Evolutionary conservation across 2,329 filamentous ascomycete genomes (phyloP), one percentile per base, ranked within the genome.

Genomic region (Stagonosporopsis rhizophila): DNA sequence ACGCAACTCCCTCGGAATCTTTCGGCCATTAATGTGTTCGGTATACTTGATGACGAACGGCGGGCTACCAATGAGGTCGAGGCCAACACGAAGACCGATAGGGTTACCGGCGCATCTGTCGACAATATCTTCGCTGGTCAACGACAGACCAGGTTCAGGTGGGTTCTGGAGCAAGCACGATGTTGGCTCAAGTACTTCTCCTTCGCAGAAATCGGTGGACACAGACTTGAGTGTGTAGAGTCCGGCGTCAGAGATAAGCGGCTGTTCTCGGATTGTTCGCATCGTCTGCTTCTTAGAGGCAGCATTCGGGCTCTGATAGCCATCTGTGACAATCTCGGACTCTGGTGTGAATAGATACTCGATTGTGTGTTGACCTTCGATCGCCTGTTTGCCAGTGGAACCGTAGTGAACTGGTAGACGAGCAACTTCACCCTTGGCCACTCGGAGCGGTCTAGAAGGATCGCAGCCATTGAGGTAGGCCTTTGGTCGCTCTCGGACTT

Each of bases 61-160:
- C 41, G 96, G 94, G 0, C 92, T 96, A 58, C 95, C 95, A 25
- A 94, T 89, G 35, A 99, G 82, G 72, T 98, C 92, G 45, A 99
- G 80, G 69, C 95, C 90, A 38, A 99, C 91, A 11, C 89, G 86
- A 51, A 99, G 83, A 37, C 95, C 95, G 59, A 99, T 91, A 0
- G 95, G 92, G 70, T 92, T 96, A 44, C 93, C 92, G 32, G 93
- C 94, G 74, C 95, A 99, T 73, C 96, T 96, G 75, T 99, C 95
- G 48, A 91, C 90, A 39, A 99, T 92, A 60, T 92, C 89, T 66
- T 96, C 90, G 6, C 87, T 83, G 28, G 84, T 84, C 45, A 99
- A 80, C 4, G 85, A 82, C 55, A 99, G 75, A 52, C 89, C 86
- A 9, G 95, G 95, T 76, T 96, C 89, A 0, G 95, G 88, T 5